Base-by-base conservation (phyloP, 345 rosid species). In the Citrus trifoliata region DNA sequence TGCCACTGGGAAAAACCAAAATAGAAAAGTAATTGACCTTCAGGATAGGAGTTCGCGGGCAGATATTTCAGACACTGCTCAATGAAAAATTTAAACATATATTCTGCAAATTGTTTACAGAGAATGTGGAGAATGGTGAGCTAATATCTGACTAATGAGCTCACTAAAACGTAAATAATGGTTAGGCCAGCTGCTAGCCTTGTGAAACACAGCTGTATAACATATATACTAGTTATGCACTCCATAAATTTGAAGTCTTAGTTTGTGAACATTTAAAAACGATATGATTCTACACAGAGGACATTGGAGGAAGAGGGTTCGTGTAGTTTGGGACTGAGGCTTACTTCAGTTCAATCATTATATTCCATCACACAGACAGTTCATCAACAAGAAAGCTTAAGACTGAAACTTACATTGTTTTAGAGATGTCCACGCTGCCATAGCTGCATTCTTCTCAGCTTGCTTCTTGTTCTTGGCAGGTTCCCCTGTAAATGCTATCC, bases 391-490 rank as follows among this genome's bases (percentile, higher is more conserved):
- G 42, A 77, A 58, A 37, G 35, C n/a, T 48, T 67, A 27, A 75
- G 30, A 73, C 55, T 63, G 6, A 72, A 67, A 83, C 95, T 93
- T 85, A 93, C 99, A 85, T 84, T 88, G 97, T 86, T 93, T 96
- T 9, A 96, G 83, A 67, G 98, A 94, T 73, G 95, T 87, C 99
- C 99, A 96, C 61, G 99, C 97, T 67, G 99, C 89, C 99, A 96
- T 92, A 60, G 99, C 99, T 25, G 99, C 97, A 86, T 96, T 96
- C 86, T 96, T 96, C 87, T 96, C 99, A 7, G 99, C 99, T 82
- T 96, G 99, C 72, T 96, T 96, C 87, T 96, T 96, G 78, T 90
- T 96, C 88, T 96, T 96, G 55, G 99, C 99, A 58, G 93, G 88
- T 76, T 94, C 98, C 32, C 99, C 99, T 0, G 92, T 94, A 87